A percentile compares a stretch with the other conserved stretches of the same genome.
Conservation (phyloP, 2,329 filamentous ascomycete genomes). For the Ceratocystis lukuohia region DNA sequence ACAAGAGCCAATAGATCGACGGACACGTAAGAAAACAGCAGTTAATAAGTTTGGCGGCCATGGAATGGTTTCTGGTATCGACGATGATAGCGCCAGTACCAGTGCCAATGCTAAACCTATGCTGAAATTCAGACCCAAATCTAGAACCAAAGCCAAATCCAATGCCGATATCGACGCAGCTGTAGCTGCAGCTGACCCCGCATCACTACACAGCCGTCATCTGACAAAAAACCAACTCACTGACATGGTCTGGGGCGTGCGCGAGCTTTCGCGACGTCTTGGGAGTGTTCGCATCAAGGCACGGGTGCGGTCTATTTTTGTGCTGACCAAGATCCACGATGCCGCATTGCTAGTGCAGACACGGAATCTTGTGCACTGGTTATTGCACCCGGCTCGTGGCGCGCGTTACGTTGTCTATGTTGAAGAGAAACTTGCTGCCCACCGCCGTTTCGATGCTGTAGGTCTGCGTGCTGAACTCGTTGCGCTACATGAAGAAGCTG, state of each 20-base stretch:
- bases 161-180: slow-evolving; percentile 8
- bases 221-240: slow-evolving; percentile 89
- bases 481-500: slow-evolving; percentile 27
- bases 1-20: neutral
- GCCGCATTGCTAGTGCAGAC: slow-evolving; percentile 64
- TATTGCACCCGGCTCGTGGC: slow-evolving; percentile 56
- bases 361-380: slow-evolving; percentile 64
- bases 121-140: neutral
- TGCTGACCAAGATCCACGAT: slow-evolving; percentile 88
- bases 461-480: slow-evolving; percentile 52
- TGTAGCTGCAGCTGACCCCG: slow-evolving; percentile 22
- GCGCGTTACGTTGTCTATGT: slow-evolving; percentile 68
- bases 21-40: neutral
- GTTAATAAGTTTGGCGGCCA: neutral
- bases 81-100: neutral
- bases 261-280: slow-evolving; percentile 75
- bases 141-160: neutral
- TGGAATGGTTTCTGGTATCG: too few relatives aligned
- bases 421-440: slow-evolving; percentile 58
- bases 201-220: slow-evolving; percentile 47
- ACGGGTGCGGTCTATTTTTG: slow-evolving; percentile 67
- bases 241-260: slow-evolving; percentile 93
- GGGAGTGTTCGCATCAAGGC: slow-evolving; percentile 73
- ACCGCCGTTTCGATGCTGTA: slow-evolving; percentile 59
- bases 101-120: neutral